Percentiles rank a stretch among this genome's conserved stretches.
phyloP scores from a whole-genome alignment of 495 filamentous ascomycete genomes.

The Darksidea phi region DNA sequence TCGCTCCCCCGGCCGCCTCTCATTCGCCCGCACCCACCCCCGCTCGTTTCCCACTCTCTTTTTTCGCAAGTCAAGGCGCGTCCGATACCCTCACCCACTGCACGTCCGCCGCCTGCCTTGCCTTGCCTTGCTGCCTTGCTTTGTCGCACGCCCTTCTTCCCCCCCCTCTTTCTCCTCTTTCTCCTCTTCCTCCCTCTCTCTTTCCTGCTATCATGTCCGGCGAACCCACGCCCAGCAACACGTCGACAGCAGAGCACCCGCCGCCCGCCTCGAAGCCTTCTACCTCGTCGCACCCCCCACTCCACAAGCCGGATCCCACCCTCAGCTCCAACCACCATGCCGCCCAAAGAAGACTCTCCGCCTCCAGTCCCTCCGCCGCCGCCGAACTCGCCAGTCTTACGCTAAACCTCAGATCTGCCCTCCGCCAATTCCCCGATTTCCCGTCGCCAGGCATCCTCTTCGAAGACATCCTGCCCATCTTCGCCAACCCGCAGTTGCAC shows the following conservation, averaged over 20 bases:
- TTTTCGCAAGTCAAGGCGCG: slow-evolving; percentile 20
- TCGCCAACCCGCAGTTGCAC: slow-evolving; percentile 76
- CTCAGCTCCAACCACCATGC: slow-evolving; percentile 30
- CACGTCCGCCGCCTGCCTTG: slow-evolving; percentile 10
- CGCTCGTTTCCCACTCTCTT: slow-evolving; percentile 4
- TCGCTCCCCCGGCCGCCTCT: not conserved
- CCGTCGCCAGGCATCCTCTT: slow-evolving; percentile 92
- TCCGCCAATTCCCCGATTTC: slow-evolving; percentile 88
- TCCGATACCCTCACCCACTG: slow-evolving; percentile 4
- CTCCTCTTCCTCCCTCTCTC: slow-evolving; percentile 10
- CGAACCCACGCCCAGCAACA: slow-evolving; percentile 16
- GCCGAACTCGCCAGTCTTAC: slow-evolving; percentile 69
- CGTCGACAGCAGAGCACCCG: slow-evolving; percentile 13
- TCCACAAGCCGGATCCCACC: slow-evolving; percentile 42
- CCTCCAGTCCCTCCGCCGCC: slow-evolving; percentile 46
- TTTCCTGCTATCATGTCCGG: slow-evolving; percentile 36
- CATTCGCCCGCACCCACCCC: not conserved
- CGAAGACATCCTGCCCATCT: slow-evolving; percentile 97
- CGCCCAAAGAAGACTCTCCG: slow-evolving; percentile 44
- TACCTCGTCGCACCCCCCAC: slow-evolving; percentile 36
- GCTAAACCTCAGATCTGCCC: slow-evolving; percentile 64
- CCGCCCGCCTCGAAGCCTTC: slow-evolving; percentile 35
- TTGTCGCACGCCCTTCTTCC: not conserved
- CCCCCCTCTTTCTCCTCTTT: not conserved
- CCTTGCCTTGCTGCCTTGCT: not conserved